These are phyloP conservation scores for Mycena venus DNA, from an alignment of 768 basidiomycete species.

Conservation along the genomic window DNA sequence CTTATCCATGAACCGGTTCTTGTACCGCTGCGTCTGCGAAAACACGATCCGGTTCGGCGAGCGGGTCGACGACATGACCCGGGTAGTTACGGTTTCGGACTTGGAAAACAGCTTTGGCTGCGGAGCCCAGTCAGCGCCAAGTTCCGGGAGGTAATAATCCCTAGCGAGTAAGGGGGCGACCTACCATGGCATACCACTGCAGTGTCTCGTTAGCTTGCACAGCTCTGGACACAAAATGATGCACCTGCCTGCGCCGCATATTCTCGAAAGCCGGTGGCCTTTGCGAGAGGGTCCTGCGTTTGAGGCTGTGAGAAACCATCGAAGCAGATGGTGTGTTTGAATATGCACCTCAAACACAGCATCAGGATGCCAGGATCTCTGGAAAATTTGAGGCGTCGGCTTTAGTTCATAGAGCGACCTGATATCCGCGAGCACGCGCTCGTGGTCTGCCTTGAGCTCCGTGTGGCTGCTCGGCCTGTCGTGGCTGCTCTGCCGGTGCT, in stretches of 20 bases:
- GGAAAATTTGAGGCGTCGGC: slow-evolving; percentile 66
- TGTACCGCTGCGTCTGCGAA: slow-evolving; percentile 73
- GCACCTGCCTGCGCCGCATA: slow-evolving; percentile 66
- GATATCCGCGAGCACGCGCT: slow-evolving; percentile 68
- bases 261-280: slow-evolving; percentile 63
- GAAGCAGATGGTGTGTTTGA: not conserved
- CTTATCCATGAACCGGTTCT: slow-evolving; percentile 63
- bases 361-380: slow-evolving; percentile 65
- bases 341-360: slow-evolving; percentile 66
- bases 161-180: not conserved
- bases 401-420: slow-evolving; percentile 69
- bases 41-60: slow-evolving; percentile 73
- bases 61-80: slow-evolving; percentile 71
- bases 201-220: slow-evolving; percentile 14
- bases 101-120: slow-evolving; percentile 69
- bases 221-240: not conserved
- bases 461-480: slow-evolving; percentile 49
- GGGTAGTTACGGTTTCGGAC: slow-evolving; percentile 62
- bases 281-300: slow-evolving; percentile 64
- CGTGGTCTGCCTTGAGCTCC: slow-evolving; percentile 56
- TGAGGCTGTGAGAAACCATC: not conserved
- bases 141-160: too few species aligned
- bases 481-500: slow-evolving; percentile 54
- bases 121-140: slow-evolving; percentile 14
- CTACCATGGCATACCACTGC: slow-evolving; percentile 56